Evolutionary conservation across 495 filamentous ascomycete species (phyloP).

Genomic region (Darksidea phi): DNA sequence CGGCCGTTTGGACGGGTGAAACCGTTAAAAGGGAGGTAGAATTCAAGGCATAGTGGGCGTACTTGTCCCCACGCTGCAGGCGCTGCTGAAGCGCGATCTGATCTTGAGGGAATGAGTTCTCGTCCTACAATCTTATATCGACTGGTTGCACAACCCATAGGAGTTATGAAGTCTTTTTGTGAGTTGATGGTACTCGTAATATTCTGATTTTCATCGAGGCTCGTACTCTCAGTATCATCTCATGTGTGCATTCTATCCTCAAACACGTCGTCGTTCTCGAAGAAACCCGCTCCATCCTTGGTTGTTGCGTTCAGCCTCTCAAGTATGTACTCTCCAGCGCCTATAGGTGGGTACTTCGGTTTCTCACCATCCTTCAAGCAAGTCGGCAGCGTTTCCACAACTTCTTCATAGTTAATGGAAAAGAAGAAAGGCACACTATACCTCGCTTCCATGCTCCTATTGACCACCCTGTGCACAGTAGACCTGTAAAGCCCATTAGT

Average conservation of each 20-base stretch:
- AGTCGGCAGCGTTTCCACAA: conserved; percentile 21
- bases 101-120: no score
- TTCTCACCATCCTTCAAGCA: conserved; percentile 26
- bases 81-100: no score
- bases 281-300: conserved; percentile 31
- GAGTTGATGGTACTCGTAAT: no score
- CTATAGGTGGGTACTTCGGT: conserved; percentile 26
- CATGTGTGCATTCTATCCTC: no score
- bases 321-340: conserved; percentile 30
- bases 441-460: conserved; percentile 20
- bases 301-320: conserved; percentile 34
- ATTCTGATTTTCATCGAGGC: no score
- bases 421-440: conserved; percentile 36
- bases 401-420: conserved; percentile 13
- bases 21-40: conserved; percentile 15
- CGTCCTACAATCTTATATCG: no score
- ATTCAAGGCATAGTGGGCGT: conserved; percentile 6
- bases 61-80: no score
- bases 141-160: no score
- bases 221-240: no score
- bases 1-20: conserved; percentile 6
- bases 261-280: conserved; percentile 15
- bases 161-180: no score
- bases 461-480: conserved; percentile 34
- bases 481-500: conserved; percentile 31